Conservation (phyloP, 2,329 filamentous ascomycete species). For the Albifimbria verrucaria region DNA sequence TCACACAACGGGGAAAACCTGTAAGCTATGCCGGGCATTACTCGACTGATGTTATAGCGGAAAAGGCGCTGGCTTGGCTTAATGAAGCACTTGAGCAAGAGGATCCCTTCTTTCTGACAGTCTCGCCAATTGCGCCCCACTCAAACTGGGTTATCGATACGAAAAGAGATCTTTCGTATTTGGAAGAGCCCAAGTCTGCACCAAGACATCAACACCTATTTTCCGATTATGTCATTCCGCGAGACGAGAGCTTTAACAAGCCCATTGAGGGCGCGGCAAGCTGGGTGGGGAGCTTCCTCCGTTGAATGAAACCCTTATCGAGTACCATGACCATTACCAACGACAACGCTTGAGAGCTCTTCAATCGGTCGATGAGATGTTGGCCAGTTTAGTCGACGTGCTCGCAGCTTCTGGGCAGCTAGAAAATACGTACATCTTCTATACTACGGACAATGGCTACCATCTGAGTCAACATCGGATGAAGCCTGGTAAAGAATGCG, state of each 20-base stretch:
- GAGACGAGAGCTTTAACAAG: constrained; percentile 65
- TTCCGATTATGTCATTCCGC: constrained; percentile 53
- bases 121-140: constrained; percentile 43
- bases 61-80: constrained; percentile 49
- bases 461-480: constrained; percentile 48
- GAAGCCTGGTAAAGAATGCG: constrained; percentile 36
- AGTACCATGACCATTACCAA: constrained; percentile 35
- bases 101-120: constrained; percentile 52
- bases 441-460: constrained; percentile 46
- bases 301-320: constrained; percentile 25
- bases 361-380: constrained; percentile 42
- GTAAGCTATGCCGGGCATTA: constrained; percentile 50
- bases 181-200: constrained; percentile 23
- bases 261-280: constrained; percentile 33
- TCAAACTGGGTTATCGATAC: constrained; percentile 19
- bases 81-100: constrained; percentile 43
- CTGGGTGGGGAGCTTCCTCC: constrained; percentile 39
- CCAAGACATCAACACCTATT: constrained; percentile 60
- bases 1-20: constrained; percentile 55
- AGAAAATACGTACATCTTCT: constrained; percentile 42
- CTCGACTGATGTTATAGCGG: constrained; percentile 47
- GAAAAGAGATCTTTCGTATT: background rate
- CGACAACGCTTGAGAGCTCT: constrained; percentile 37
- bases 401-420: constrained; percentile 19
- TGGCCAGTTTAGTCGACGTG: constrained; percentile 19